Percentiles rank a stretch among this genome's conserved stretches.
Conservation (phyloP, 2,329 filamentous ascomycete species). For the Blastomyces percursus region DNA sequence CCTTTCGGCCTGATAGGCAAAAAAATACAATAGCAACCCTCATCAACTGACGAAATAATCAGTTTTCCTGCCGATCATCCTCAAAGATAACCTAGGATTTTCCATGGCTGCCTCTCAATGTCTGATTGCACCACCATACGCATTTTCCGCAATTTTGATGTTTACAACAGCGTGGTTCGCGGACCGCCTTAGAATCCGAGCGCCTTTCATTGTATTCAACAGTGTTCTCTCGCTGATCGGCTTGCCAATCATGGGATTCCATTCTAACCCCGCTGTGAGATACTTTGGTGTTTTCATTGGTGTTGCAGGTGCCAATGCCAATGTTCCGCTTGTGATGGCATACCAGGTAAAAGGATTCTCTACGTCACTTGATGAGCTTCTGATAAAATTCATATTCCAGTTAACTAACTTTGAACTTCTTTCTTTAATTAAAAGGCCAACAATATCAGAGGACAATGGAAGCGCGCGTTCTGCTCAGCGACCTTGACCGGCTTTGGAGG, state of each 20-base stretch:
- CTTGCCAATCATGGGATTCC: slow-evolving; percentile 57
- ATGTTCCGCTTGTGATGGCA: slow-evolving; percentile 58
- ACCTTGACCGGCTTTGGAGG: slow-evolving; percentile 62
- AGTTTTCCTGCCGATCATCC: slow-evolving; percentile 57
- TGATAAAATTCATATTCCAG: neutral
- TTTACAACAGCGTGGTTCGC: slow-evolving; percentile 47
- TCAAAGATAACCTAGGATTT: slow-evolving; percentile 51
- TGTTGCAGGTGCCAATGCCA: slow-evolving; percentile 60
- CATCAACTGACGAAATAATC: neutral
- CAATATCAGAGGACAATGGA: slow-evolving; percentile 74
- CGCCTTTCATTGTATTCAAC: slow-evolving; percentile 54
- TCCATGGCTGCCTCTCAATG: slow-evolving; percentile 51
- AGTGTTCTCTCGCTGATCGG: slow-evolving; percentile 53
- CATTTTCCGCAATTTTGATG: slow-evolving; percentile 50
- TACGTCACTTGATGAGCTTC: neutral
- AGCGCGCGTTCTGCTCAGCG: slow-evolving; percentile 63
- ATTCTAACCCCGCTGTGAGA: slow-evolving; percentile 40
- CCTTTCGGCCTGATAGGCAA: too few species aligned
- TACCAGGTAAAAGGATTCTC: slow-evolving; percentile 43
- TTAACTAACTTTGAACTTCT: neutral
- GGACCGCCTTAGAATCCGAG: slow-evolving; percentile 47
- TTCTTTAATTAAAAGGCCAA: slow-evolving; percentile 41
- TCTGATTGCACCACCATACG: slow-evolving; percentile 56
- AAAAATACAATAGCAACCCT: neutral
- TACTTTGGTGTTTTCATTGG: slow-evolving; percentile 62